phyloP scores from a whole-genome alignment of 208 protist species.

The Acanthamoeba rhysodes region DNA sequence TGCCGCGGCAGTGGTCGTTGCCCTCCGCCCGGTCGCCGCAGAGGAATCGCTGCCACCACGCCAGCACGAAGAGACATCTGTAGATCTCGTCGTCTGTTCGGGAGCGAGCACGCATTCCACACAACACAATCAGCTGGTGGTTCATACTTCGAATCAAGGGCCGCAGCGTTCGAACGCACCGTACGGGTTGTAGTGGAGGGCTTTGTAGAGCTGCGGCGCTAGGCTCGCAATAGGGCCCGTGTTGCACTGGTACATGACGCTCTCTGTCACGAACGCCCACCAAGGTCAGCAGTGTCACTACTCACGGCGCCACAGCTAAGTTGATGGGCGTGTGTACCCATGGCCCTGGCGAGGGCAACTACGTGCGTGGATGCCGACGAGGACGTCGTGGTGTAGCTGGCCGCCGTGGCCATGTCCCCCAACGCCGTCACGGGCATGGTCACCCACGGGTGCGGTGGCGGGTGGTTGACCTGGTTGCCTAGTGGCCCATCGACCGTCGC shows the following conservation, averaged over 20 bases:
- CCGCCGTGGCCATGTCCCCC: no score
- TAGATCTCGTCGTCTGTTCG: background rate
- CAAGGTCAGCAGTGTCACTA: no score
- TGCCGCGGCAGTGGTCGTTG: background rate
- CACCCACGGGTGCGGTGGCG: no score
- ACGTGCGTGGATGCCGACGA: no score
- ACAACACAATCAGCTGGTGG: background rate
- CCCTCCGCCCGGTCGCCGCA: background rate
- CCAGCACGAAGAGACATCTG: background rate
- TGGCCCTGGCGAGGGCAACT: no score
- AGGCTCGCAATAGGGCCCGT: background rate
- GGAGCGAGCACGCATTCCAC: background rate
- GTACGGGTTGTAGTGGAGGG: background rate
- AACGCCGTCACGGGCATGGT: no score
- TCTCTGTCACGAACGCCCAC: background rate
- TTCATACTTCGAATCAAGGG: background rate
- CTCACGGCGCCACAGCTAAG: no score
- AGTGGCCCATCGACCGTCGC: no score
- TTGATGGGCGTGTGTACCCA: no score
- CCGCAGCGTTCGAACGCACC: background rate
- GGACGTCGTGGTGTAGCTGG: no score
- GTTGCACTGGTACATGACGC: background rate
- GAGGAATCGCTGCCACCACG: slow-evolving; percentile 11
- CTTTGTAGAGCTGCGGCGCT: no score
- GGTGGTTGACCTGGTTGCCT: no score